phyloP scores from a whole-genome alignment of 2,329 filamentous ascomycete genomes.

The Kalaharituber pfeilii region DNA sequence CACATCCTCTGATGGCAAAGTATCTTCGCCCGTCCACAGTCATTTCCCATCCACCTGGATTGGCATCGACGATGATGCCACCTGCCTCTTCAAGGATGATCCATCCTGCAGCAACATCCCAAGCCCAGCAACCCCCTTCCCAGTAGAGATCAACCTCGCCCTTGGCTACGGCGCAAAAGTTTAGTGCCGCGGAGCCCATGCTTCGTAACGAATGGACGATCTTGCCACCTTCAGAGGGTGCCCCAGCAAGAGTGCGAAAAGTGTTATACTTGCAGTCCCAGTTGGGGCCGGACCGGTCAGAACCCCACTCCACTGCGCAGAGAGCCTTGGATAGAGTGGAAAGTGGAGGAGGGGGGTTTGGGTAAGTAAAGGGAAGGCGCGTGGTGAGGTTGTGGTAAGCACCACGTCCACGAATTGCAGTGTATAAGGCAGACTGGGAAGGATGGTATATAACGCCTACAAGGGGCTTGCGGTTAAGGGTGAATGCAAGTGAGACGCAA shows the following conservation, averaged over 20 bases:
- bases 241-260: slow-evolving; percentile 43
- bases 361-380: slow-evolving; percentile 29
- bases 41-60: slow-evolving; percentile 54
- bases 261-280: slow-evolving; percentile 51
- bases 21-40: slow-evolving; percentile 43
- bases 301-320: slow-evolving; percentile 58
- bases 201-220: slow-evolving; percentile 64
- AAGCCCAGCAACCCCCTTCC: slow-evolving; percentile 72
- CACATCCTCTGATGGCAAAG: slow-evolving; percentile 3
- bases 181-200: slow-evolving; percentile 56
- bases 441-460: slow-evolving; percentile 71
- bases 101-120: slow-evolving; percentile 74
- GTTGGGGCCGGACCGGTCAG: slow-evolving; percentile 48
- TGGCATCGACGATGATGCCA: slow-evolving; percentile 53
- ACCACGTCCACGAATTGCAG: slow-evolving; percentile 49
- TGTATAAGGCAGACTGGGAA: slow-evolving; percentile 51
- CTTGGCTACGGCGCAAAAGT: slow-evolving; percentile 53
- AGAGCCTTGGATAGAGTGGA: slow-evolving; percentile 44
- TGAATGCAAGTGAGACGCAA: slow-evolving; percentile 59
- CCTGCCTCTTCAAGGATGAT: slow-evolving; percentile 58
- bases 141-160: slow-evolving; percentile 59
- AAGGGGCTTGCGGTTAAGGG: slow-evolving; percentile 42
- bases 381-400: slow-evolving; percentile 34
- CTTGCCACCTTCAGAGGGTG: slow-evolving; percentile 44
- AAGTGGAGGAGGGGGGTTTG: slow-evolving; percentile 34